A percentile compares a stretch with the other conserved stretches of the same genome.
These are phyloP conservation scores for Beta macrorhiza DNA, from an alignment of 179 eudicot species.

Conservation along the genomic window DNA sequence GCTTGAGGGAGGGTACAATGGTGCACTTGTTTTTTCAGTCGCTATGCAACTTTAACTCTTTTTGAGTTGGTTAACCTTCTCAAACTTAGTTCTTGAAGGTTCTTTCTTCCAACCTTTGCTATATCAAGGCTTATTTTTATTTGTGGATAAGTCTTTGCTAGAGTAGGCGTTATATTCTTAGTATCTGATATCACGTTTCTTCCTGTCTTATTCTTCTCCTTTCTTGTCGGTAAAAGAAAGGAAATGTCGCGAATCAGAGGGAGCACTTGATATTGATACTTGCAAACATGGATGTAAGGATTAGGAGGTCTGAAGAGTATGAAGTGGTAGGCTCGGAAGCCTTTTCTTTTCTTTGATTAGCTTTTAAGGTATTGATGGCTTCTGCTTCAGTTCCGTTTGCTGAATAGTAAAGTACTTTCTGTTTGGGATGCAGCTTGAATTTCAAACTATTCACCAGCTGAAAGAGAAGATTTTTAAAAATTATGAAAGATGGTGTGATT, in stretches of 20 bases:
- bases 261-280: conserved; percentile 93
- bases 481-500: conserved; percentile 79
- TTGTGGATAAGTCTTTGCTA: neutral
- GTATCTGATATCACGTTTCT: neutral
- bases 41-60: neutral
- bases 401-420: conserved; percentile 15
- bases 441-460: conserved; percentile 53
- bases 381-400: conserved; percentile 6
- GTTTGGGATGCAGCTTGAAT: conserved; percentile 58
- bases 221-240: conserved; percentile 55
- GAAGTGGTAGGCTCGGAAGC: conserved; percentile 45
- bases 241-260: conserved; percentile 96
- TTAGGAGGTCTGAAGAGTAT: conserved; percentile 45
- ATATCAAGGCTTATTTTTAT: neutral
- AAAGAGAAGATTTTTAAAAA: conserved; percentile 72
- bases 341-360: neutral
- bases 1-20: neutral
- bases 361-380: conserved; percentile 5
- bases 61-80: neutral
- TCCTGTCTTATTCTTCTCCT: neutral
- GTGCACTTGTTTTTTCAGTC: neutral
- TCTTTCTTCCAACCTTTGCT: neutral
- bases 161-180: neutral
- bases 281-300: conserved; percentile 87
- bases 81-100: neutral